phyloP scores from a whole-genome alignment of 148 eudicot species.

The Chenopodium formosanum region DNA sequence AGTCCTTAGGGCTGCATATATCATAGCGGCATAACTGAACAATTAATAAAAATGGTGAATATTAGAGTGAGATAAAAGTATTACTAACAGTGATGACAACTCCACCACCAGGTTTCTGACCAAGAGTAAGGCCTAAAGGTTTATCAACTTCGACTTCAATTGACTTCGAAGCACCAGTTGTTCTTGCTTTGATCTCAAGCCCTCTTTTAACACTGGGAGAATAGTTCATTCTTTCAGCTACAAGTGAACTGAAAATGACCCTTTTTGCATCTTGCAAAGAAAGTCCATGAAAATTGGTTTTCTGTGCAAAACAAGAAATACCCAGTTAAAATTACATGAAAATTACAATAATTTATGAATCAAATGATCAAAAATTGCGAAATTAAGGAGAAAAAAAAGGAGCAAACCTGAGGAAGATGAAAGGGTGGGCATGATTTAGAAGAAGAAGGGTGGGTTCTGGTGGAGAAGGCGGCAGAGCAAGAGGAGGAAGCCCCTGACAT shows the following conservation, averaged over 20 bases:
- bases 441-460: constrained; percentile 32
- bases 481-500: constrained; percentile 50
- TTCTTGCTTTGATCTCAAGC: constrained; percentile 60
- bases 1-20: no score
- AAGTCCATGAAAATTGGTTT: constrained; percentile 60
- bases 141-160: constrained; percentile 90
- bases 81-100: constrained; percentile 77
- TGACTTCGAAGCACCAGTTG: constrained; percentile 68
- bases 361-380: background rate
- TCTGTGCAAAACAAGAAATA: constrained; percentile 26
- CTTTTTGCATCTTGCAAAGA: constrained; percentile 53
- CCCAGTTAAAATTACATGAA: background rate
- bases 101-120: constrained; percentile 75
- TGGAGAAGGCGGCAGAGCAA: constrained; percentile 40
- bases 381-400: background rate
- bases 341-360: background rate
- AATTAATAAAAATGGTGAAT: background rate
- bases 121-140: constrained; percentile 74
- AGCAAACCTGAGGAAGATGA: constrained; percentile 35
- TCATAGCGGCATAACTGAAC: background rate
- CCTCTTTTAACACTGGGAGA: constrained; percentile 29
- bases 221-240: constrained; percentile 21
- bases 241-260: constrained; percentile 36
- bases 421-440: constrained; percentile 22
- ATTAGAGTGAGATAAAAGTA: background rate